Conservation (phyloP, 2,329 filamentous ascomycete genomes). For the Alternaria arbusti region DNA sequence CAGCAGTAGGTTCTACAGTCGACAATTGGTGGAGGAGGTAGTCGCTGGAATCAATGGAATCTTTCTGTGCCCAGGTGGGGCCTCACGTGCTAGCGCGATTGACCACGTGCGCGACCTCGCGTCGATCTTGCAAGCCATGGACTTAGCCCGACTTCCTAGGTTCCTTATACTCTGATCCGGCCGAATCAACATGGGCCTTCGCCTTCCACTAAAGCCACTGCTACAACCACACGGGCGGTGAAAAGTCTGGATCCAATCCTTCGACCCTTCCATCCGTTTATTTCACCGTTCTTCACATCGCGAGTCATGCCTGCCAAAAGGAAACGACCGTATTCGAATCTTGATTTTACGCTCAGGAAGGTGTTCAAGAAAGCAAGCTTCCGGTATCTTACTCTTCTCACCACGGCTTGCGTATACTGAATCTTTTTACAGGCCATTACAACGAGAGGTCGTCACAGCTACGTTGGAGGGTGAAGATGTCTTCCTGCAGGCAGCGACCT, state of each 20-base stretch:
- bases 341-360: slow-evolving; percentile 75
- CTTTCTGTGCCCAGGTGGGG: not conserved
- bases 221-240: not conserved
- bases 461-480: slow-evolving; percentile 86
- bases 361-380: slow-evolving; percentile 79
- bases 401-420: too few relatives aligned
- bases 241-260: not conserved
- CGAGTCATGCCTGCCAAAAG: slow-evolving; percentile 39
- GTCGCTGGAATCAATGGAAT: not conserved
- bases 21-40: not conserved
- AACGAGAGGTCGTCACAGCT: slow-evolving; percentile 85
- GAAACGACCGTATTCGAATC: slow-evolving; percentile 56
- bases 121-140: not conserved
- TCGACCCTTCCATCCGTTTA: not conserved
- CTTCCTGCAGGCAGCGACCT: slow-evolving; percentile 88
- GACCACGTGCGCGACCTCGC: slow-evolving; percentile 9
- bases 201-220: not conserved
- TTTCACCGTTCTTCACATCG: not conserved
- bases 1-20: not conserved
- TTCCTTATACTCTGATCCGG: not conserved
- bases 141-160: not conserved
- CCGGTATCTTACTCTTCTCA: slow-evolving; percentile 57
- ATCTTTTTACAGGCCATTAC: slow-evolving; percentile 74
- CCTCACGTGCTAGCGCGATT: slow-evolving; percentile 30
- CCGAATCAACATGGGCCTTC: slow-evolving; percentile 5